Base-by-base conservation (phyloP, 129 eudicot genomes). In the Pittosporum tobira region DNA sequence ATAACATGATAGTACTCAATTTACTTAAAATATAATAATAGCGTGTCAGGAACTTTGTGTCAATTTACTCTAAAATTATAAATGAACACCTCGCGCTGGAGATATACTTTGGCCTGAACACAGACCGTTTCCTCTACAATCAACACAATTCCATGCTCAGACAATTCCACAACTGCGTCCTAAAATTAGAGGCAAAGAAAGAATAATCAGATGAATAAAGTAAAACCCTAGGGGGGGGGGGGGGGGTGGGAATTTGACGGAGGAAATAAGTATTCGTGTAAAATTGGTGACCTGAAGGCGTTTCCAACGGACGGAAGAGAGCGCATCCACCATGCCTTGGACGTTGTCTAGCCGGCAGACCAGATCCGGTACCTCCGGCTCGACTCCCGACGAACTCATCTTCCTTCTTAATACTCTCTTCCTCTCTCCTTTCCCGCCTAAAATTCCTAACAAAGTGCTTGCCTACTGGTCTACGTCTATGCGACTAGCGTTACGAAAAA, bases 41-140 rank as follows among this genome's bases (percentile, higher is more conserved):
- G n/a, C n/a, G n/a, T n/a, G n/a, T n/a, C n/a, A n/a, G n/a, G n/a
- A n/a, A n/a, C n/a, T n/a, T n/a, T n/a, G n/a, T n/a, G n/a, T n/a
- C n/a, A n/a, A n/a, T n/a, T n/a, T n/a, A n/a, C n/a, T n/a, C n/a
- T n/a, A n/a, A n/a, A n/a, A n/a, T n/a, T n/a, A n/a, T n/a, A n/a
- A n/a, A n/a, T n/a, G n/a, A n/a, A n/a, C n/a, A 90, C 98, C 98
- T 93, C 99, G 40, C 79, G 81, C 28, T 87, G 90, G 8, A 93
- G 80, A 72, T 93, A 93, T 55, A 93, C 99, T 69, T 93, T 93
- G 65, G 99, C 96, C 68, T 93, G 99, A 76, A 93, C 86, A 68
- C 99, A 93, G 14, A 77, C 74, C 11, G 96, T 73, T 30, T 93
- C 99, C 73, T 93, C 99, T 3, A 93, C 96, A 27, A 93, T 87